phyloP scores from a whole-genome alignment of 495 filamentous ascomycete genomes.

The Daldinia grandis region DNA sequence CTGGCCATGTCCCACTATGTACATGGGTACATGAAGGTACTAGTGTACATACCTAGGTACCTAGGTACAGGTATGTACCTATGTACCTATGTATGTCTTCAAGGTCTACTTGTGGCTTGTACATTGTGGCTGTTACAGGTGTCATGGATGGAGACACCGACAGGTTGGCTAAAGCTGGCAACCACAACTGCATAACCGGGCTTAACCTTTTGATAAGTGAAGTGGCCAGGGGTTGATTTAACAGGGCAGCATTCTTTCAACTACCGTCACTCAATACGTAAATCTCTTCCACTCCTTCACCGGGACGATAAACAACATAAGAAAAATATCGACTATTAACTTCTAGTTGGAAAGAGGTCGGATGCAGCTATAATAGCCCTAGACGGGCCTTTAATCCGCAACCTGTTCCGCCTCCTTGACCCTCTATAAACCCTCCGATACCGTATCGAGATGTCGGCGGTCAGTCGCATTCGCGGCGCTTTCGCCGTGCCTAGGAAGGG shows the following conservation, averaged over 20 bases:
- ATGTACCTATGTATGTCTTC: not conserved
- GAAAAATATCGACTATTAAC: not conserved
- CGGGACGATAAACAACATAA: constrained; percentile 17
- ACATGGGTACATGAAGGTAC: not conserved
- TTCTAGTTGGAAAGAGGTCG: constrained; percentile 15
- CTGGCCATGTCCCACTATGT: no score
- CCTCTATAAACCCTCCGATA: not conserved
- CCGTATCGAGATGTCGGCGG: constrained; percentile 62
- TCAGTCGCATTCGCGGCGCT: constrained; percentile 93
- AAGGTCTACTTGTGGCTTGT: not conserved
- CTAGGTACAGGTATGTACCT: not conserved
- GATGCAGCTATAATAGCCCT: constrained; percentile 38
- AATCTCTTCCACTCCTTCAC: constrained; percentile 7
- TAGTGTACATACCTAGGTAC: no score
- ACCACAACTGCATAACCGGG: constrained; percentile 1
- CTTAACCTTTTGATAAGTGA: constrained; percentile 4
- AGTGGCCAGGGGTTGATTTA: constrained; percentile 27
- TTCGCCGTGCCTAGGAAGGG: constrained; percentile 92
- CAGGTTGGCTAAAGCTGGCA: not conserved
- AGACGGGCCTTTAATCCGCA: constrained; percentile 33
- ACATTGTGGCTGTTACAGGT: constrained; percentile 10
- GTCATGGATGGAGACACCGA: not conserved
- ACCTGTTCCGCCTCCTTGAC: constrained; percentile 14
- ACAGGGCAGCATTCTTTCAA: constrained; percentile 32
- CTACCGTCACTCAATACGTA: constrained; percentile 3